phyloP scores from a whole-genome alignment of 139 green algal genomes.

The Chlorella vulgaris region DNA sequence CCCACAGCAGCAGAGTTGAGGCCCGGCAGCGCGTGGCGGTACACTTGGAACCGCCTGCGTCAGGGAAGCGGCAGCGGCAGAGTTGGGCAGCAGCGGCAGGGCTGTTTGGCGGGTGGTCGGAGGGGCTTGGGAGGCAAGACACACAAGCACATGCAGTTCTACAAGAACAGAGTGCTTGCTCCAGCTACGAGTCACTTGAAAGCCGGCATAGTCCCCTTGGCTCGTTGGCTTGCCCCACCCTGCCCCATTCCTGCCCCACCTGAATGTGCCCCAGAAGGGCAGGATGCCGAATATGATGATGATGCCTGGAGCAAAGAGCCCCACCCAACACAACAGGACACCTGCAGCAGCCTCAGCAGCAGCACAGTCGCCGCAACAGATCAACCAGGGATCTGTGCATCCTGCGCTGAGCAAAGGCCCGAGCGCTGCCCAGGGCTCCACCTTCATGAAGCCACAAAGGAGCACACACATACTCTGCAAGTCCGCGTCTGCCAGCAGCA shows the following conservation, averaged over 20 bases:
- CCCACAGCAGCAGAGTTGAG: conserved; percentile 87
- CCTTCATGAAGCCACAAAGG: too few relatives aligned
- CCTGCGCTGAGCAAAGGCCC: too few relatives aligned
- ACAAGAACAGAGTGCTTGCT: too few relatives aligned
- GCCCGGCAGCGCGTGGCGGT: conserved; percentile 69
- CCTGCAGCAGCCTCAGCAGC: conserved; percentile 43
- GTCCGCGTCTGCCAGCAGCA: neutral
- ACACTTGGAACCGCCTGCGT: conserved; percentile 57
- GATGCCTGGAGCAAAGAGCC: conserved; percentile 89
- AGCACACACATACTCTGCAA: neutral
- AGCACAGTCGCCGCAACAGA: too few relatives aligned
- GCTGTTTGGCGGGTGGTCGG: too few relatives aligned
- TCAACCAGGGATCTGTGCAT: too few relatives aligned
- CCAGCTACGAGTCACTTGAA: too few relatives aligned
- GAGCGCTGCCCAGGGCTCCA: too few relatives aligned
- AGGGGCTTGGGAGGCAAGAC: too few relatives aligned
- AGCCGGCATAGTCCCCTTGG: too few relatives aligned
- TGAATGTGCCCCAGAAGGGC: conserved; percentile 83
- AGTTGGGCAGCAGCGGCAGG: too few relatives aligned
- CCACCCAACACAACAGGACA: conserved; percentile 80
- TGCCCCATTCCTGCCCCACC: neutral
- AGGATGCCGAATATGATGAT: conserved; percentile 93
- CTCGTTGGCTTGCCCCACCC: neutral
- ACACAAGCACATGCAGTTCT: too few relatives aligned
- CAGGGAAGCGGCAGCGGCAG: neutral